A percentile compares a stretch with the other conserved stretches of the same genome.
These are phyloP conservation scores for Botryosphaeria dothidea DNA, from an alignment of 2,329 filamentous ascomycete species.

Conservation along the genomic window DNA sequence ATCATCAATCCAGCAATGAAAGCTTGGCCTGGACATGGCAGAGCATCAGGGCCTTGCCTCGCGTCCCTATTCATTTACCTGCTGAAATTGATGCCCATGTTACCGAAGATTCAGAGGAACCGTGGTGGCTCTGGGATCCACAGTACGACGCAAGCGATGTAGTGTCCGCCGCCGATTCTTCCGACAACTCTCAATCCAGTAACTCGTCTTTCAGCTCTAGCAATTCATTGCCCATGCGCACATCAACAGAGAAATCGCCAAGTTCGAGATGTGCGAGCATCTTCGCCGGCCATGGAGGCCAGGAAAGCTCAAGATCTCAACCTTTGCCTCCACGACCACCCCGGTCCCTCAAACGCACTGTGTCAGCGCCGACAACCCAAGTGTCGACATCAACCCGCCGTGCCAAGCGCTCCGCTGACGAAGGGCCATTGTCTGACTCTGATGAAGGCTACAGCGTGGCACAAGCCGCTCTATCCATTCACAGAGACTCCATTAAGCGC, in stretches of 20 bases:
- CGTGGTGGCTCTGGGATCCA: conserved; percentile 69
- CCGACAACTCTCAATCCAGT: conserved; percentile 25
- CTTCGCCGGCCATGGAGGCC: conserved; percentile 32
- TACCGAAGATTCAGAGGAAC: conserved; percentile 54
- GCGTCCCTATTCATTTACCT: conserved; percentile 47
- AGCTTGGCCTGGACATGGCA: conserved; percentile 67
- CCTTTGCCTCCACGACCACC: conserved; percentile 27
- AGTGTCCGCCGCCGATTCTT: conserved; percentile 48
- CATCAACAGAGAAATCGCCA: conserved; percentile 6
- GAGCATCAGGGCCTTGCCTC: conserved; percentile 62
- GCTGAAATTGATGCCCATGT: conserved; percentile 44
- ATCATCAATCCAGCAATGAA: conserved; percentile 62
- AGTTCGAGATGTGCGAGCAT: too few relatives aligned
- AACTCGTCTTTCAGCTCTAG: conserved; percentile 29
- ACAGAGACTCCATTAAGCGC: conserved; percentile 43
- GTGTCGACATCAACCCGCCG: conserved; percentile 24
- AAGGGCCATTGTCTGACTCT: conserved; percentile 17
- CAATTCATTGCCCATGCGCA: conserved; percentile 17
- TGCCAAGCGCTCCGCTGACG: conserved; percentile 18
- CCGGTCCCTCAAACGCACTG: conserved; percentile 29
- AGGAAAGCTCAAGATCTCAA: conserved; percentile 39
- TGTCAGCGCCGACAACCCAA: conserved; percentile 29
- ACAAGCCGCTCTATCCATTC: conserved; percentile 18
- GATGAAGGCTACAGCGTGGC: neutral
- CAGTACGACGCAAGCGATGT: conserved; percentile 58